phyloP scores from a whole-genome alignment of 441 rosid species.

The Gossypium aridum region DNA sequence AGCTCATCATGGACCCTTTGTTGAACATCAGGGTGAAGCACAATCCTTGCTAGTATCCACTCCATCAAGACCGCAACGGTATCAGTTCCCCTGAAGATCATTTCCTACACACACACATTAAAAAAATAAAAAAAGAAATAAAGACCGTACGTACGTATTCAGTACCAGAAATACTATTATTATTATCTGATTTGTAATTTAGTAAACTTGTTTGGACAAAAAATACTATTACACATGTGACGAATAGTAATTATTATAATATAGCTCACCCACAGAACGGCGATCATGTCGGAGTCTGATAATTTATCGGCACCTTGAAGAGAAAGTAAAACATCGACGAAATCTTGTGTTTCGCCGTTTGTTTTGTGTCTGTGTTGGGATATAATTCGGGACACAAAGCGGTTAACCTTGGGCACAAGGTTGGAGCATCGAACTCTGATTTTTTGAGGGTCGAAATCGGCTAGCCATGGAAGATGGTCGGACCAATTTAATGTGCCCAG shows the following conservation, averaged over 20 bases:
- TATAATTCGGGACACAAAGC: constrained; percentile 49
- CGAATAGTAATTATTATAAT: neutral
- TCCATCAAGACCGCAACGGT: constrained; percentile 62
- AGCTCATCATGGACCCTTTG: constrained; percentile 50
- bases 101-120: constrained; percentile 31
- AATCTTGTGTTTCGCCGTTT: constrained; percentile 30
- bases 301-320: constrained; percentile 53
- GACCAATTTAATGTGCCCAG: constrained; percentile 73
- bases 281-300: constrained; percentile 66
- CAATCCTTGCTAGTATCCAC: constrained; percentile 67
- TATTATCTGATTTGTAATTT: neutral
- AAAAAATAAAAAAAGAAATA: neutral
- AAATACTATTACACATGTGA: neutral
- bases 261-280: constrained; percentile 78
- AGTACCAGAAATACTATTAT: neutral
- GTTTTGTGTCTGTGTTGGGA: constrained; percentile 34
- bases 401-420: constrained; percentile 64
- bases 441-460: constrained; percentile 67
- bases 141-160: constrained; percentile 4
- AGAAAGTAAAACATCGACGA: constrained; percentile 64
- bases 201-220: neutral
- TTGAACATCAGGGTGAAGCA: constrained; percentile 44
- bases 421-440: constrained; percentile 64
- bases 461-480: constrained; percentile 75
- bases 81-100: constrained; percentile 69